These are phyloP conservation scores for Colletotrichum salicis DNA, from an alignment of 2,329 filamentous ascomycete species.

Conservation along the genomic window DNA sequence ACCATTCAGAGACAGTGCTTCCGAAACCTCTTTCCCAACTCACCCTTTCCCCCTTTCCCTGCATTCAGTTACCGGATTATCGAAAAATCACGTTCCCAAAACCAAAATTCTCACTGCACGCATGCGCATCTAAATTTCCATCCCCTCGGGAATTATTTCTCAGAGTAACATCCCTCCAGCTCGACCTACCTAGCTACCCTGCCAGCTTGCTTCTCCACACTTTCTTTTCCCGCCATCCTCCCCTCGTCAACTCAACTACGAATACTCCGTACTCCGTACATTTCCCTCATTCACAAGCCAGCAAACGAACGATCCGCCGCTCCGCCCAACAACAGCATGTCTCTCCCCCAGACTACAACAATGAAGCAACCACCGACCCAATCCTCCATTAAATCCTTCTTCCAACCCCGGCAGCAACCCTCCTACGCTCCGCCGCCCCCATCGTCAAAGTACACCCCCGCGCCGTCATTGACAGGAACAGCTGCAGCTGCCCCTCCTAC, in stretches of 20 bases:
- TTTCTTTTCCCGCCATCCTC: neutral
- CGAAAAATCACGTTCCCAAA: neutral
- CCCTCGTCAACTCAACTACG: neutral
- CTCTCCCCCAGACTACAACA: constrained; percentile 48
- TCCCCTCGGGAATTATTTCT: neutral
- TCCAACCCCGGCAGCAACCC: constrained; percentile 58
- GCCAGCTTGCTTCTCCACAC: neutral
- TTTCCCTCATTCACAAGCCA: neutral
- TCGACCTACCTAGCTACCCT: neutral
- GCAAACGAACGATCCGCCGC: constrained; percentile 46
- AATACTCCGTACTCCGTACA: neutral
- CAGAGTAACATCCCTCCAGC: neutral
- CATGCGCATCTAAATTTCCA: neutral
- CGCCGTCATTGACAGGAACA: constrained; percentile 24
- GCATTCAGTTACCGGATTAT: constrained; percentile 23
- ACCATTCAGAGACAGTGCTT: constrained; percentile 29
- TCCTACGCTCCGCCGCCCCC: constrained; percentile 55
- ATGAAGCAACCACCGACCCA: constrained; percentile 51
- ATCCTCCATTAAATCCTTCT: constrained; percentile 72
- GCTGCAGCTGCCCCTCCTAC: constrained; percentile 39
- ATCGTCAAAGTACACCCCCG: constrained; percentile 46
- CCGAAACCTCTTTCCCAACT: neutral
- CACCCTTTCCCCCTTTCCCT: neutral
- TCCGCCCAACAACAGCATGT: constrained; percentile 48
- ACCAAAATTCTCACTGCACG: neutral